Evolutionary conservation across 345 rosid genomes (phyloP).

Genomic region (Acer campestre): DNA sequence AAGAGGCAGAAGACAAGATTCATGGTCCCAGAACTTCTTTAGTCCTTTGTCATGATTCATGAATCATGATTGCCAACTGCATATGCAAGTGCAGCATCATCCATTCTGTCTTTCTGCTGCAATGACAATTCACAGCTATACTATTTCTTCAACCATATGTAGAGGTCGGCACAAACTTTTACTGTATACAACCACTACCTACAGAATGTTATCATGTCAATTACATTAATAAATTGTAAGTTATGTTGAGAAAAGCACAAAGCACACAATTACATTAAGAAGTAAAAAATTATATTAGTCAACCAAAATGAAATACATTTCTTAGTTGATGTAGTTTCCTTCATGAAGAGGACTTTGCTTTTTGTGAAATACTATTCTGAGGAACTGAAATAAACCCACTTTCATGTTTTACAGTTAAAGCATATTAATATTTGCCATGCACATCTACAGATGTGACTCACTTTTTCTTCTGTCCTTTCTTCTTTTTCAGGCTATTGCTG

Average conservation of each 20-base stretch:
- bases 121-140: neutral
- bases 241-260: neutral
- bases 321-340: neutral
- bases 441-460: neutral
- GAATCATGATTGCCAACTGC: neutral
- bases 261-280: neutral
- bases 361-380: neutral
- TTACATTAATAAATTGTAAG: neutral
- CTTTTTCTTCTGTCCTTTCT: constrained; percentile 1
- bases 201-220: neutral
- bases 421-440: too few relatives aligned
- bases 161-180: neutral
- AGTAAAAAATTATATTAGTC: neutral
- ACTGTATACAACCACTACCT: neutral
- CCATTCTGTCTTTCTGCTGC: neutral
- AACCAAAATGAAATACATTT: neutral
- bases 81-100: neutral
- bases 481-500: constrained; percentile 43
- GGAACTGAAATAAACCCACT: neutral
- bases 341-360: neutral
- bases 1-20: neutral
- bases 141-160: neutral
- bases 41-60: neutral
- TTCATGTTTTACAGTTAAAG: constrained; percentile 1
- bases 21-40: neutral